Evolutionary conservation across 331 rosid genomes (phyloP).

Genomic region (Arachis monticola): DNA sequence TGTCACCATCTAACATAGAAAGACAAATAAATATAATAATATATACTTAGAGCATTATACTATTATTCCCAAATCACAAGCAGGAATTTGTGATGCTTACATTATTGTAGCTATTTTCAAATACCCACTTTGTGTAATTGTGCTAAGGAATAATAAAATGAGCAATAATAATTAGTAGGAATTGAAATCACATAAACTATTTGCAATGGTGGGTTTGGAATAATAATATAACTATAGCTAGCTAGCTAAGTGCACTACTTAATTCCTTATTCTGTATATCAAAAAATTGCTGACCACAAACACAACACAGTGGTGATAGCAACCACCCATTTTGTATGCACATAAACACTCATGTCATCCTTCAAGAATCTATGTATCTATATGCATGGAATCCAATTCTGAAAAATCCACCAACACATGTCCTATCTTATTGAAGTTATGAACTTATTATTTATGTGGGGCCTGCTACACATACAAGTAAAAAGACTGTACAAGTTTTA

Average conservation of each 20-base stretch:
- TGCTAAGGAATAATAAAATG: slow-evolving; percentile 38
- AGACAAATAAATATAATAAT: slow-evolving; percentile 19
- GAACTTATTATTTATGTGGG: too few relatives aligned
- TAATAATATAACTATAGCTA: slow-evolving; percentile 31
- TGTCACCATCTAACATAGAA: slow-evolving; percentile 27
- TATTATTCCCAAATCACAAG: slow-evolving; percentile 10
- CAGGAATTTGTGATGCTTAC: slow-evolving; percentile 47
- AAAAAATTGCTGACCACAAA: slow-evolving; percentile 39
- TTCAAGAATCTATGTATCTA: slow-evolving; percentile 38
- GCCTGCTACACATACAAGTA: too few relatives aligned
- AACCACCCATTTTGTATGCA: slow-evolving; percentile 58
- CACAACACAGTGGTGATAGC: slow-evolving; percentile 38
- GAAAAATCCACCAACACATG: slow-evolving; percentile 34
- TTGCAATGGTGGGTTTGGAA: slow-evolving; percentile 43
- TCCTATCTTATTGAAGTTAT: background rate
- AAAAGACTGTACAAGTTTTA: too few relatives aligned
- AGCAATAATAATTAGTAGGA: slow-evolving; percentile 5
- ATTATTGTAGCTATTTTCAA: slow-evolving; percentile 32
- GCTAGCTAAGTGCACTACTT: slow-evolving; percentile 41
- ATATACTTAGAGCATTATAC: slow-evolving; percentile 5
- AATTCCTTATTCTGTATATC: slow-evolving; percentile 59
- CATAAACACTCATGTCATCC: slow-evolving; percentile 37
- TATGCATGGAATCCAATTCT: slow-evolving; percentile 52
- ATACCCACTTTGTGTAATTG: slow-evolving; percentile 22
- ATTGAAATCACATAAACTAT: slow-evolving; percentile 27